Evolutionary conservation across 768 basidiomycete genomes (phyloP).

Genomic region (Melanogaster broomeanus): DNA sequence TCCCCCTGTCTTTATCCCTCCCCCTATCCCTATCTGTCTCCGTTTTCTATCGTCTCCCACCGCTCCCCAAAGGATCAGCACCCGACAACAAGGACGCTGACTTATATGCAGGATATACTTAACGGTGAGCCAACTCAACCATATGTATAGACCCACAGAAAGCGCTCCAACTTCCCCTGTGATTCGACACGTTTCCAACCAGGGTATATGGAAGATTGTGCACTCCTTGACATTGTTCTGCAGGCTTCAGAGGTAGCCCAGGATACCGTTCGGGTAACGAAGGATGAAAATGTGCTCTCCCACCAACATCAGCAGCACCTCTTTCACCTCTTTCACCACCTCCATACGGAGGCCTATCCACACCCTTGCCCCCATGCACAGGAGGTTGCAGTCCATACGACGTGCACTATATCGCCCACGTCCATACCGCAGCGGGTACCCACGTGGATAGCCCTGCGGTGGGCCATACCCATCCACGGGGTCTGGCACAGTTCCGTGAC

Average conservation of each 20-base stretch:
- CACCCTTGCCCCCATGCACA: not conserved
- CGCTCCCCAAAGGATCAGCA: slow-evolving; percentile 7
- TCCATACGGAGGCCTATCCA: not conserved
- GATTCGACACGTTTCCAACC: too few species aligned
- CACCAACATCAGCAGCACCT: slow-evolving; percentile 9
- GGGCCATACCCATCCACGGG: slow-evolving; percentile 17
- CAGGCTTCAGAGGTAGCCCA: slow-evolving; percentile 24
- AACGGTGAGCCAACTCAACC: too few species aligned
- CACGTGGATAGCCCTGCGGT: slow-evolving; percentile 18
- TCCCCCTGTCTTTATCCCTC: slow-evolving; percentile 21
- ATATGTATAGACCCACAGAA: too few species aligned
- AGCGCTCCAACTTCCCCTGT: too few species aligned
- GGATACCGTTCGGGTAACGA: slow-evolving; percentile 21
- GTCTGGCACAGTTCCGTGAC: too few species aligned
- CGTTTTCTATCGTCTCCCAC: slow-evolving; percentile 12
- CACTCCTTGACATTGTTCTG: too few species aligned
- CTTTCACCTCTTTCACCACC: slow-evolving; percentile 18
- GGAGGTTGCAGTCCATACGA: too few species aligned
- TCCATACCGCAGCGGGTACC: too few species aligned
- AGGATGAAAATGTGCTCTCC: slow-evolving; percentile 8
- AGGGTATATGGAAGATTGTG: too few species aligned
- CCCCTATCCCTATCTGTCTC: slow-evolving; percentile 11
- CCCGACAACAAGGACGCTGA: too few species aligned
- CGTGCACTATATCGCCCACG: too few species aligned
- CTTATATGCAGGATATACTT: too few species aligned